These are phyloP conservation scores for Dryas alaskensis DNA, from an alignment of 306 rosid genomes.

Conservation along the genomic window DNA sequence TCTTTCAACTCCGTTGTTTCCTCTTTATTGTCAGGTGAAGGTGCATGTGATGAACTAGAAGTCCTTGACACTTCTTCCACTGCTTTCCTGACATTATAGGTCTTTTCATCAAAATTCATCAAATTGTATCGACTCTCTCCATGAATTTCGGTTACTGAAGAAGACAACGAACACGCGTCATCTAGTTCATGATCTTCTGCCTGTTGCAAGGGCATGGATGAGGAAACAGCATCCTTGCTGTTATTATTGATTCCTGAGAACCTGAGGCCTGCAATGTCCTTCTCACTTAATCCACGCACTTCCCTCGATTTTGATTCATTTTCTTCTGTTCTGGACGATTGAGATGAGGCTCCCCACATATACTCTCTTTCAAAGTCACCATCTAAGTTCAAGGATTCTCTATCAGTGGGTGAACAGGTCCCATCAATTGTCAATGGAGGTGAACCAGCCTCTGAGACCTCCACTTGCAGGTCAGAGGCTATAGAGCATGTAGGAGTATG, in stretches of 20 bases:
- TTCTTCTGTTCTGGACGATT: constrained; percentile 16
- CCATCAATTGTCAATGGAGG: constrained; percentile 55
- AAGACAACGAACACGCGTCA: constrained; percentile 31
- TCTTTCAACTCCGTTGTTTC: constrained; percentile 26
- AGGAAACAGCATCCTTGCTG: constrained; percentile 20
- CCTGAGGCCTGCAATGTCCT: constrained; percentile 7
- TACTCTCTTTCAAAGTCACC: constrained; percentile 65
- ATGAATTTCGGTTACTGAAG: neutral
- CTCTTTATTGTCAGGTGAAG: constrained; percentile 22
- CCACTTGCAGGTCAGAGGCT: constrained; percentile 94
- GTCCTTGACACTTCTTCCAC: constrained; percentile 26
- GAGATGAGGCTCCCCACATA: constrained; percentile 42
- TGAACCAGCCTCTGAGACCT: constrained; percentile 81
- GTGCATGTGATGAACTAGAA: constrained; percentile 32
- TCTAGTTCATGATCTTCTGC: constrained; percentile 34
- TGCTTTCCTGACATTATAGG: constrained; percentile 19
- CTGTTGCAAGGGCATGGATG: constrained; percentile 14
- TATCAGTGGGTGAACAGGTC: constrained; percentile 48
- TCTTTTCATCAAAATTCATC: constrained; percentile 14
- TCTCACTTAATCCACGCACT: constrained; percentile 14
- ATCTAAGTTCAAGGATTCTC: constrained; percentile 50
- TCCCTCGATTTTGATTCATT: constrained; percentile 23
- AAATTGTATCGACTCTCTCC: constrained; percentile 12
- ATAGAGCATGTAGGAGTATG: constrained; percentile 69
- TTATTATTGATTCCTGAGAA: constrained; percentile 18